Base-by-base conservation (phyloP, 805 yeast genomes). In the Zygotorulaspora sp. region DNA sequence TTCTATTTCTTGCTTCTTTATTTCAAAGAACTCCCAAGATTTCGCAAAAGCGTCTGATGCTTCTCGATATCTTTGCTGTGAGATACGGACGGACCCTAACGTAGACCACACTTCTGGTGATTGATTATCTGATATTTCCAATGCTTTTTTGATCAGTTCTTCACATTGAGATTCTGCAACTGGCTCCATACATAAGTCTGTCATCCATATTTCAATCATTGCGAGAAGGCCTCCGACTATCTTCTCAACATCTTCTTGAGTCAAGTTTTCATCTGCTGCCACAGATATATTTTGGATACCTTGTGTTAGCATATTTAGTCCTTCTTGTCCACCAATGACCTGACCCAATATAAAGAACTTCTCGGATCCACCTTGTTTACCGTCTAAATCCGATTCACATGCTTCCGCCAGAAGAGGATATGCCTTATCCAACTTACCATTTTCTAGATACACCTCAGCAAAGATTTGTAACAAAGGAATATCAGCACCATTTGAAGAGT, bases 121-220 rank as follows among this genome's bases (percentile, higher is more conserved):
- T 21, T 60, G 50, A 3, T 57, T 53, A 15, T 67, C 67, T 45
- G 81, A 83, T 22, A 84, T 61, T 36, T 74, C 63, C 53, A 86
- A 62, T 1, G 94, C 78, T 48, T 74, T 75, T 8, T 73, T 62
- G 38, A 89, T 80, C 47, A 85, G 68, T 38, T 70, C 70, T 50
- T 88, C 83, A 64, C 97, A 92, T 58, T 77, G 72, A 6, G 59
- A 15, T 62, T 92, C 97, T 2, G 97, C 97, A 48, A 81, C 79
- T 2, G 78, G 78, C 53, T 86, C 95, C 96, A 89, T 87, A 67
- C 97, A 89, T 47, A 89, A 67, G 66, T 90, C 97, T 1, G 97
- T 90, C 97, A 88, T 86, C 96, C 96, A 89, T 40, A 86, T 83
- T 62, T 90, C 98, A 53, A 92, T 83, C 66, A 82, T 74, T 5